A percentile compares a stretch with the other conserved stretches of the same genome.
phyloP scores from a whole-genome alignment of 257 asterid genomes.

The Forsythia suspensa region DNA sequence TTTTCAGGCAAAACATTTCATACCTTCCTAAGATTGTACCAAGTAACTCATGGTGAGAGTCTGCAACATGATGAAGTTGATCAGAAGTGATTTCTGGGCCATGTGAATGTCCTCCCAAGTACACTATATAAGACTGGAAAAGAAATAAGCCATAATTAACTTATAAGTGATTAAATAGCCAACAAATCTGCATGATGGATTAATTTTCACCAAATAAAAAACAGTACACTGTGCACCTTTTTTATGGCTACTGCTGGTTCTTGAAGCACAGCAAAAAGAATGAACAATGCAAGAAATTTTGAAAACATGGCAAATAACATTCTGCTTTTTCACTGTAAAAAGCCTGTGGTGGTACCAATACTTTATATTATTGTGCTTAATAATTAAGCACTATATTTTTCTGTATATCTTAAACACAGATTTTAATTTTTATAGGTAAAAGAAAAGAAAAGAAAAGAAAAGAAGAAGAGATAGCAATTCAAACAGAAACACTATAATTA shows the following conservation, averaged over 20 bases:
- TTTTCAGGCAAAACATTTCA: background rate
- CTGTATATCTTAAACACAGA: background rate
- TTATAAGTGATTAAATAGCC: background rate
- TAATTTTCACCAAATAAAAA: background rate
- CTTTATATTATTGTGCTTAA: conserved; percentile 21
- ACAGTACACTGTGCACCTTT: conserved; percentile 39
- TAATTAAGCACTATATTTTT: conserved; percentile 3
- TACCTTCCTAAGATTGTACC: conserved; percentile 69
- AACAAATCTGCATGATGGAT: background rate
- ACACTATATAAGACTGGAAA: conserved; percentile 61
- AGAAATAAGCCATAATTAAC: background rate
- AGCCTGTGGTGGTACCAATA: conserved; percentile 17
- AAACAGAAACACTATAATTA: background rate
- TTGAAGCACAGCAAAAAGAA: conserved; percentile 35
- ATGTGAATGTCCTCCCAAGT: conserved; percentile 82
- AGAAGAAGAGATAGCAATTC: background rate
- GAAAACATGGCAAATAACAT: conserved; percentile 32
- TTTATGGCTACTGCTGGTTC: conserved; percentile 52
- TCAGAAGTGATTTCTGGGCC: conserved; percentile 42
- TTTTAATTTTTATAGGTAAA: conserved; percentile 6
- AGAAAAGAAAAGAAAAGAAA: background rate
- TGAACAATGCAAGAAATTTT: conserved; percentile 28
- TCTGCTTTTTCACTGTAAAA: conserved; percentile 18
- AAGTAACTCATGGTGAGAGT: conserved; percentile 59
- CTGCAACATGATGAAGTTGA: conserved; percentile 41